A percentile compares a stretch with the other conserved stretches of the same genome.
Evolutionary conservation across 345 rosid genomes (phyloP).

Genomic region (Leavenworthia alabamica): DNA sequence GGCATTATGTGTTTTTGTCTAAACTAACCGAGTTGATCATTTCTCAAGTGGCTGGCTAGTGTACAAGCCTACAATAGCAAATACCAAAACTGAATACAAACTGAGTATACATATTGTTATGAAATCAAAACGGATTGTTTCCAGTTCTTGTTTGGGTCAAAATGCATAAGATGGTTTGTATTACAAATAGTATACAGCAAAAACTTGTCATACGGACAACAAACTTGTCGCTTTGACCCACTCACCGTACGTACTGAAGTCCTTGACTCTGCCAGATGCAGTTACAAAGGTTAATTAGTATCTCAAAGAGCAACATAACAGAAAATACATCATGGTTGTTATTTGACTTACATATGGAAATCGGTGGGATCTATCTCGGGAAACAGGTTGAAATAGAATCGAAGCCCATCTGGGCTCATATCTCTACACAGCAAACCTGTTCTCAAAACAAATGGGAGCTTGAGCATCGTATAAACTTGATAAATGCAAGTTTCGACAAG

Average conservation of each 20-base stretch:
- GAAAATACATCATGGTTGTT: background rate
- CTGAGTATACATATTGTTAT: background rate
- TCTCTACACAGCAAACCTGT: conserved; percentile 92
- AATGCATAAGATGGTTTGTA: background rate
- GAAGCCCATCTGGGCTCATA: conserved; percentile 79
- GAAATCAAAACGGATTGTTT: background rate
- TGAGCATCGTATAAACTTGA: conserved; percentile 31
- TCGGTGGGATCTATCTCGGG: conserved; percentile 50
- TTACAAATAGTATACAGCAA: conserved; percentile 13
- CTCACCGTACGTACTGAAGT: conserved; percentile 38
- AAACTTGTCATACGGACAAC: conserved; percentile 16
- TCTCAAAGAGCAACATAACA: background rate
- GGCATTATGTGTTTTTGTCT: background rate
- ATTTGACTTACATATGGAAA: conserved; percentile 51
- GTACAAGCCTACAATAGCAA: background rate
- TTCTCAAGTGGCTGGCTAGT: background rate
- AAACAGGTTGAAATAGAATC: conserved; percentile 72
- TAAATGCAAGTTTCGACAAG: background rate
- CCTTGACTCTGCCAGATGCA: conserved; percentile 37
- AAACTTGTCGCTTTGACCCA: conserved; percentile 39
- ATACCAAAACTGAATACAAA: background rate
- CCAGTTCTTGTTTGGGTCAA: background rate
- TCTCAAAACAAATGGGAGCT: conserved; percentile 32
- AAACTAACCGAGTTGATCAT: background rate
- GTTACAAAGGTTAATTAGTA: background rate